Conservation (phyloP, 768 basidiomycete genomes). For the Agrocybe praecox region DNA sequence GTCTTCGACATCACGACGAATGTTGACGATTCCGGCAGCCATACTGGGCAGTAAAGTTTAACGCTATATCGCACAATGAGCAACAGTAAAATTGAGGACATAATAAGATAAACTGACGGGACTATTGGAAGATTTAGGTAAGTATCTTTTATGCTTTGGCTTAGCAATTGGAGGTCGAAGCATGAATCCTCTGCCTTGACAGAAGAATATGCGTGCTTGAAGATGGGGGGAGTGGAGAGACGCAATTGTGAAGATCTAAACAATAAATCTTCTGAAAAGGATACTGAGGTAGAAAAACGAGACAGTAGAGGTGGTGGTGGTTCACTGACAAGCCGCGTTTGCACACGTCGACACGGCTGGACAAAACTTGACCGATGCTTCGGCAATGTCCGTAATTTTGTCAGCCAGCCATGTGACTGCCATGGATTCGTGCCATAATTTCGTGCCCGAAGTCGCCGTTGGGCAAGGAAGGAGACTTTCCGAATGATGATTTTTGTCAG, state of each 20-base stretch:
- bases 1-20: slow-evolving; percentile 95
- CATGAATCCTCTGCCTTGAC: slow-evolving; percentile 86
- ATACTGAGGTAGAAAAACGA: slow-evolving; percentile 11
- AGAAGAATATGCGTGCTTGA: slow-evolving; percentile 52
- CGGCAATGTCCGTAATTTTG: slow-evolving; percentile 11
- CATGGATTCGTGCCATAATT: not conserved
- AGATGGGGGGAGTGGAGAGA: slow-evolving; percentile 48
- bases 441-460: too few species aligned
- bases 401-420: slow-evolving; percentile 6
- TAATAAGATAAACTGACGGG: slow-evolving; percentile 40
- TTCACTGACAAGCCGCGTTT: slow-evolving; percentile 25
- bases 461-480: too few species aligned
- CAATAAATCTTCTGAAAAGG: slow-evolving; percentile 24
- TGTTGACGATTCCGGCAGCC: slow-evolving; percentile 89
- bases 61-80: slow-evolving; percentile 41
- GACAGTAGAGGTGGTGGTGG: slow-evolving; percentile 28
- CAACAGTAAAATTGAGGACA: not conserved
- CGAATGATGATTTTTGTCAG: too few species aligned
- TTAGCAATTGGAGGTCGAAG: slow-evolving; percentile 85
- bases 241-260: slow-evolving; percentile 61
- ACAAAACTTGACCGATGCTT: slow-evolving; percentile 20
- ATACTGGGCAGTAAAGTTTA: slow-evolving; percentile 66
- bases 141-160: slow-evolving; percentile 65
- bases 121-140: slow-evolving; percentile 51
- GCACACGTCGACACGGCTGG: slow-evolving; percentile 26